Evolutionary conservation across 345 rosid species (phyloP), one percentile per base, ranked within the genome.

Genomic region (Reutealis trisperma): DNA sequence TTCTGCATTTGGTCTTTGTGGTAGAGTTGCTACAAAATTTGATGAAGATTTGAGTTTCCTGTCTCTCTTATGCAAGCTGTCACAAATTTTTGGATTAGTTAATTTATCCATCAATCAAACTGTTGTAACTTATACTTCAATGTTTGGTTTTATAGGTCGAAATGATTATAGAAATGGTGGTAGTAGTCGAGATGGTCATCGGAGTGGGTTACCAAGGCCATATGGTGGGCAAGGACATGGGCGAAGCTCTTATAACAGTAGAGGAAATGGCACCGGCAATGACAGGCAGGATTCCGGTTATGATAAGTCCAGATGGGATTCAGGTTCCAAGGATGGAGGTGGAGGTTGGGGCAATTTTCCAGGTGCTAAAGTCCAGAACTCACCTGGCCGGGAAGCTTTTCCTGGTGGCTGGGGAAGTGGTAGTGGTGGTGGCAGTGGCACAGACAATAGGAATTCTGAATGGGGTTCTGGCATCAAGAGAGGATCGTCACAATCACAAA

Each of bases 151-250:
- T 49, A 25, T 80, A 96, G 99, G 94, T 25, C 86, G 97, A 69
- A 84, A 78, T 63, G 99, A 93, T 63, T 88, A 90, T 82, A 88
- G 90, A 82, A 86, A 83, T 67, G 83, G 92, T 54, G 89, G 90
- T 52, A 27, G 30, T 27, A 83, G 84, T 67, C 87, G 88, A 70
- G 98, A 90, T 73, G 90, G 93, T 52, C 97, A 92, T 81, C 97
- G 90, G 63, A 90, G 94, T 86, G 98, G 99, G 59, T 72, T 79
- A 16, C 97, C 97, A 44, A 88, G 95, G 84, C 95, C 97, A 18
- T 82, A 85, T 77, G 91, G 92, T 63, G 89, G 92, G 6, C 84
- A 88, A 19, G 93, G 98, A 49, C 83, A 75, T 74, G 97, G 92
- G 42, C 87, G 98, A 22, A 92, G 92, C 71, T 83, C 90, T 11